Conservation (phyloP, 495 filamentous ascomycete species). For the Tricharina praecox region DNA sequence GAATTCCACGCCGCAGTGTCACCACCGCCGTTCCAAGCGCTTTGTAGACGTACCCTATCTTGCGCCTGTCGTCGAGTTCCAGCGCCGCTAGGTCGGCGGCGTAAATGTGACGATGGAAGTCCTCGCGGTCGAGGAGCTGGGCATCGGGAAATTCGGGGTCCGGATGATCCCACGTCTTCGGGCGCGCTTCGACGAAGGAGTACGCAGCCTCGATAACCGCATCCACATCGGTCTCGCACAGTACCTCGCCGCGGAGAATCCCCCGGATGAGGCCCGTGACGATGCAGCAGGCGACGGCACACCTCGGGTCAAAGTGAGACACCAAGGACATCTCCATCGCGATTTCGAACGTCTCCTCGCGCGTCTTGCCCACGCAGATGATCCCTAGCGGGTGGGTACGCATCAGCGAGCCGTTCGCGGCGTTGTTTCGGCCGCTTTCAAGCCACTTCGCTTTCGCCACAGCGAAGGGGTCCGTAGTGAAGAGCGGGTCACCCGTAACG, state of each 20-base stretch:
- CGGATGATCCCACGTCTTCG: neutral
- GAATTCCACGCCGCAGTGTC: conserved; percentile 28
- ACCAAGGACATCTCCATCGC: conserved; percentile 24
- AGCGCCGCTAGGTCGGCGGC: conserved; percentile 25
- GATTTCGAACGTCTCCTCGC: conserved; percentile 26
- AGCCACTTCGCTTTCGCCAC: conserved; percentile 29
- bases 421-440: conserved; percentile 22
- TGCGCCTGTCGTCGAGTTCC: conserved; percentile 26
- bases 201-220: conserved; percentile 24
- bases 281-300: conserved; percentile 32
- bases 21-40: conserved; percentile 31
- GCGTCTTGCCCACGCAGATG: conserved; percentile 25
- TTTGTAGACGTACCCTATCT: conserved; percentile 38
- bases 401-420: conserved; percentile 36
- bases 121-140: conserved; percentile 25
- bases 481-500: conserved; percentile 26
- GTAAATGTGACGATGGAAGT: conserved; percentile 28
- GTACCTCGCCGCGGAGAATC: conserved; percentile 31
- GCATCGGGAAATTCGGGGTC: too few relatives aligned
- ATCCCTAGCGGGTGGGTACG: conserved; percentile 32
- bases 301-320: conserved; percentile 35
- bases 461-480: conserved; percentile 23
- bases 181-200: conserved; percentile 12
- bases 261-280: conserved; percentile 30
- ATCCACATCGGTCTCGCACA: conserved; percentile 27